phyloP scores from a whole-genome alignment of 305 asterid genomes.

The Fraxinus ornus region DNA sequence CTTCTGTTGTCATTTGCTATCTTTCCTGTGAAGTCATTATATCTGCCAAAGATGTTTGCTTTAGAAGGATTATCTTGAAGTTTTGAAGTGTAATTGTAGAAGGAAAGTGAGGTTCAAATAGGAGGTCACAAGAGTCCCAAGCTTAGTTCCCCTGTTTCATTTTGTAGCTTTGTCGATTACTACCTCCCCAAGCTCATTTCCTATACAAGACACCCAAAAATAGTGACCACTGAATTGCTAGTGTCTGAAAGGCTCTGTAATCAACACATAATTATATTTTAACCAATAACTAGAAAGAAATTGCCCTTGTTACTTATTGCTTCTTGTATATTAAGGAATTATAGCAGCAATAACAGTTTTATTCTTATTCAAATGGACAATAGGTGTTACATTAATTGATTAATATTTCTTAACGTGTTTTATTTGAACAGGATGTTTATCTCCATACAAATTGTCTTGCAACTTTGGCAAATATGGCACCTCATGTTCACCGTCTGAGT shows the following conservation, averaged over 20 bases:
- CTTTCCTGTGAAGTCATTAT: background rate
- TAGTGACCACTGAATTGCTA: background rate
- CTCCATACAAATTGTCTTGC: slow-evolving; percentile 98
- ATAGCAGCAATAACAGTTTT: background rate
- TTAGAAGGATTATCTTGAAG: slow-evolving; percentile 6
- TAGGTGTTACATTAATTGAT: slow-evolving; percentile 13
- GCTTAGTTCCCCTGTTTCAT: background rate
- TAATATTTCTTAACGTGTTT: slow-evolving; percentile 26
- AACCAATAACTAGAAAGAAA: background rate
- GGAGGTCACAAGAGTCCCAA: background rate
- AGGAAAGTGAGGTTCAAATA: background rate
- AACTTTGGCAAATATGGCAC: slow-evolving; percentile 96
- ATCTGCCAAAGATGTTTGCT: slow-evolving; percentile 5
- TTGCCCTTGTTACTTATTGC: background rate
- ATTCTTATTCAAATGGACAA: background rate
- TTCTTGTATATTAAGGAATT: background rate
- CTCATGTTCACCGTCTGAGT: slow-evolving; percentile 87
- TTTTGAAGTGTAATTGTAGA: slow-evolving; percentile 4
- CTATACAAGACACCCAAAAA: background rate
- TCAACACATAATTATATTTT: background rate
- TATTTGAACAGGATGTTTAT: slow-evolving; percentile 76
- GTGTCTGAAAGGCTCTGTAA: background rate
- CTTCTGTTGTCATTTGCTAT: slow-evolving; percentile 46
- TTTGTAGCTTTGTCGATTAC: background rate
- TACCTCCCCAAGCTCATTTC: background rate